Conservation (phyloP, 768 basidiomycete species). For the Kwoniella sp. region DNA sequence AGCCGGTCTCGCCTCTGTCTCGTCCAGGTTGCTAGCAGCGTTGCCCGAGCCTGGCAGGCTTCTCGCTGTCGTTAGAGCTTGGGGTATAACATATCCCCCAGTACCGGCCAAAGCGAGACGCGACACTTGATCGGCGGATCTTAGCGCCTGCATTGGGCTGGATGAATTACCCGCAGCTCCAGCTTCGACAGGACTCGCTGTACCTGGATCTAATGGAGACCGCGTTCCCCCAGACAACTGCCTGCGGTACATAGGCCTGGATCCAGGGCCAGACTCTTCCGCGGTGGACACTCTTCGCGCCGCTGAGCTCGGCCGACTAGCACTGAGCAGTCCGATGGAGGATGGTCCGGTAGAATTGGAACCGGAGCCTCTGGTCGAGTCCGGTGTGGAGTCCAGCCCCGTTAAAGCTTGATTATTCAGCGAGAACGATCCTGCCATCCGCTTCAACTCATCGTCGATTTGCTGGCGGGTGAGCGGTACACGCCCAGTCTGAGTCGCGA, state of each 20-base stretch:
- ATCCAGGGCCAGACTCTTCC: background rate
- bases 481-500: slow-evolving; percentile 12
- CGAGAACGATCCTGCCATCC: slow-evolving; percentile 44
- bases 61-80: slow-evolving; percentile 10
- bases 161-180: background rate
- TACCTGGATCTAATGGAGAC: slow-evolving; percentile 13
- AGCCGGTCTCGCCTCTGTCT: slow-evolving; percentile 1
- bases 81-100: background rate
- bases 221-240: slow-evolving; percentile 17
- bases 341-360: slow-evolving; percentile 4
- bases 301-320: slow-evolving; percentile 26
- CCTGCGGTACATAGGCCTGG: slow-evolving; percentile 13
- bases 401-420: slow-evolving; percentile 7
- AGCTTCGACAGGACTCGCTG: background rate
- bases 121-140: slow-evolving; percentile 6
- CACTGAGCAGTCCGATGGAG: slow-evolving; percentile 31
- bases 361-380: background rate
- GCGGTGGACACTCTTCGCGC: slow-evolving; percentile 5
- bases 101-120: background rate
- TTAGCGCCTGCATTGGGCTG: slow-evolving; percentile 10
- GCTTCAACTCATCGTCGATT: slow-evolving; percentile 37
- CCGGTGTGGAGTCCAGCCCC: background rate
- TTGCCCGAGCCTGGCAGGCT: slow-evolving; percentile 30
- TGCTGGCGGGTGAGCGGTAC: slow-evolving; percentile 41
- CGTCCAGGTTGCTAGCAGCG: background rate